Base-by-base conservation (phyloP, 768 basidiomycete genomes). In the Boletus sp. region DNA sequence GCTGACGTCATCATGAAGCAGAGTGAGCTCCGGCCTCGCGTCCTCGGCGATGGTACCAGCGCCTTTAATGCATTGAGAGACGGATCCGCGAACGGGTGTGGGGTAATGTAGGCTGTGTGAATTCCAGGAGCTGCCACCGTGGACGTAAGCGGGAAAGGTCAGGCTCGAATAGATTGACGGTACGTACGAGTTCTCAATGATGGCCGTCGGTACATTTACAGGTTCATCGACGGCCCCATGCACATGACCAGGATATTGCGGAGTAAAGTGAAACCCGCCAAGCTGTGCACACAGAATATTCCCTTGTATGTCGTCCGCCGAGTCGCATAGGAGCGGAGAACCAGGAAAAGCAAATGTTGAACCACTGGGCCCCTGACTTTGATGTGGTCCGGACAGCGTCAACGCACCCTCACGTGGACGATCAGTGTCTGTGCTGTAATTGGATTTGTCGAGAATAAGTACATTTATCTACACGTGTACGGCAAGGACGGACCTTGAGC, bases 401-500 rank as follows among this genome's bases (percentile, higher is more conserved):
- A 52, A 55, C 10, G 57, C 42, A 47, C 48, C 51, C 32, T 60
- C 68, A 53, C 68, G 69, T 67, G 68, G 56, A 44, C 54, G 48
- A 67, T 63, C 67, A 40, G 50, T 59, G 24, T 55, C 49, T 41
- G 52, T 7, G 52, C 69, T 67, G 58, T 35, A 61, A 67, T 64
- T 64, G 50, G 49, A 55, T 59, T 47, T 53, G 47, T 56, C 57
- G 55, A 55, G 44, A 51, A 58, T 59, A 48, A 57, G 59, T 17
- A 46, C 35, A 48, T 54, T 41, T 30, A 15, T 35, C 46, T 47
- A 65, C 67, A 70, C 66, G 67, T 65, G 68, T 56, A 37, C 59
- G 58, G 44, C 50, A 58, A 70, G 63, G 61, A 70, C 69, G 63
- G 60, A 70, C 69, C 69, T 67, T 67, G 69, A 63, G 65, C 63